phyloP scores from a whole-genome alignment of 371 early-diverging fungal species.

The Mortierella sp. region DNA sequence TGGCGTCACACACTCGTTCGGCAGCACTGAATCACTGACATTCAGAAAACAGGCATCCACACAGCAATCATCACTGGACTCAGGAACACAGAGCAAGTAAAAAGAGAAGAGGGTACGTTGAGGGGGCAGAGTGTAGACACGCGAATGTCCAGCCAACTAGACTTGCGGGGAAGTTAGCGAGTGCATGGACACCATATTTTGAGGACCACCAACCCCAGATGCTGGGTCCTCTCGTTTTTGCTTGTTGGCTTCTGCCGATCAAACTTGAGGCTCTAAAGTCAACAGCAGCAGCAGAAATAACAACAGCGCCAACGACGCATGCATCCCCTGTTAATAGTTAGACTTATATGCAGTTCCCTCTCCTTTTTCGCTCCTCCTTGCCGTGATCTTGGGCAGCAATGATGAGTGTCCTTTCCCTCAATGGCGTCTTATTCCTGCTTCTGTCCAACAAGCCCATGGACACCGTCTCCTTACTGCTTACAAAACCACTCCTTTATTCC shows the following conservation, averaged over 20 bases:
- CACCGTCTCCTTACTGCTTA: not conserved
- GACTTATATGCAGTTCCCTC: too few relatives aligned
- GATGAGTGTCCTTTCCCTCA: not conserved
- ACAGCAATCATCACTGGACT: not conserved
- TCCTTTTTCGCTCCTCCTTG: too few relatives aligned
- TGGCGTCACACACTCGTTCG: not conserved
- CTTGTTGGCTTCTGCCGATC: not conserved
- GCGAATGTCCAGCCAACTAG: not conserved
- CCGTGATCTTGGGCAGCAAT: too few relatives aligned
- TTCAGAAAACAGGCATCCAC: not conserved
- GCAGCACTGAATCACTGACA: not conserved
- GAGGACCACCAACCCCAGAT: not conserved
- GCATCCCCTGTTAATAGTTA: not conserved
- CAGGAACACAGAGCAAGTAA: not conserved
- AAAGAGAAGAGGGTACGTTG: not conserved
- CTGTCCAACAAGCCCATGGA: not conserved
- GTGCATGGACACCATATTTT: not conserved
- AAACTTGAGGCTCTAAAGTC: not conserved
- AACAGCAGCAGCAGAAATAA: not conserved
- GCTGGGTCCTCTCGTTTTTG: not conserved
- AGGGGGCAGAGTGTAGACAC: not conserved
- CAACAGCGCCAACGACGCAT: not conserved
- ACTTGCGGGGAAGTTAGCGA: not conserved
- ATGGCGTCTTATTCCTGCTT: not conserved
- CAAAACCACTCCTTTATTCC: conserved; percentile 2